A percentile compares a stretch with the other conserved stretches of the same genome.
These are phyloP conservation scores for Lactarius pseudohatsudake DNA, from an alignment of 768 basidiomycete genomes.

Conservation along the genomic window DNA sequence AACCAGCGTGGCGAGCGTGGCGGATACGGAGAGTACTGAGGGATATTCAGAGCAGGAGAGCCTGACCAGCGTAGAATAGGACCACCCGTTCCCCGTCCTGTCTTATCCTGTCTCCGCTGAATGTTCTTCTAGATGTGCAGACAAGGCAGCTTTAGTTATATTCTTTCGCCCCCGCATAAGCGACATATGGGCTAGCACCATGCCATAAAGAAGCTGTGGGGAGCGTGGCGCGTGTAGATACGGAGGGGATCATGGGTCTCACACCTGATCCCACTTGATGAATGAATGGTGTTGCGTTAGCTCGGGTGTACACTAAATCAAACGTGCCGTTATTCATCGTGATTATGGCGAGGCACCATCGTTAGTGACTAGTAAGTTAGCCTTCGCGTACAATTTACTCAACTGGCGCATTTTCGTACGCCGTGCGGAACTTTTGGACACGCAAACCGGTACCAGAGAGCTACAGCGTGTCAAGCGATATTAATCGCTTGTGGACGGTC, in stretches of 20 bases:
- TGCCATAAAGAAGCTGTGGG: not conserved
- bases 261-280: not conserved
- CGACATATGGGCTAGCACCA: not conserved
- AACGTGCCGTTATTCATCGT: not conserved
- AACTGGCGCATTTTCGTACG: not conserved
- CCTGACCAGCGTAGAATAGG: conserved; percentile 29
- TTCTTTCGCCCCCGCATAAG: not conserved
- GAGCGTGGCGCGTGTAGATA: not conserved
- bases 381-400: not conserved
- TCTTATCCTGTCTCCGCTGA: not conserved
- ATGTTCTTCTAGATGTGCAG: not conserved
- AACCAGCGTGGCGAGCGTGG: conserved; percentile 12
- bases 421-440: not conserved
- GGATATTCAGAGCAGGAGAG: conserved; percentile 26
- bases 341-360: not conserved
- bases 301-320: not conserved
- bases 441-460: too few species aligned
- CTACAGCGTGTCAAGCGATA: too few species aligned
- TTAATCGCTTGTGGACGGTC: too few species aligned
- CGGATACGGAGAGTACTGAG: conserved; percentile 23
- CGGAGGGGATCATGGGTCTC: not conserved
- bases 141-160: not conserved
- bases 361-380: not conserved
- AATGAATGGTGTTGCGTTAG: too few species aligned
- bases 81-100: not conserved